Evolutionary conservation across 805 yeast genomes (phyloP), one percentile per base, ranked within the genome.

Genomic region (Suhomyces emberorum): DNA sequence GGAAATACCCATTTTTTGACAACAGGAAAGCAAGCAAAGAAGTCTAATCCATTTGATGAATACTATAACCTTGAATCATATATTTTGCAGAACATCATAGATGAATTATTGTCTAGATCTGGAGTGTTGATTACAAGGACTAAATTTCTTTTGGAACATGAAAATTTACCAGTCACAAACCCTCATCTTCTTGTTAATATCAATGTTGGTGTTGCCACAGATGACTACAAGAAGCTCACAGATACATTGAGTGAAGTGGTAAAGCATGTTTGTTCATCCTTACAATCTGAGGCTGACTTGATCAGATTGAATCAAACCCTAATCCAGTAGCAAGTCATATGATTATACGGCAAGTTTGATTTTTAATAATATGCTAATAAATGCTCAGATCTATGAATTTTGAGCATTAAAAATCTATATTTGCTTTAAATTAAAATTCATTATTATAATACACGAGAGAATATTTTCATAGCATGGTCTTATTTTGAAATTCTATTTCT

Each of bases 61-160:
- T 49, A 49, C 22, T 74, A 63, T 49, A 74, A 76, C 45, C 55
- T 68, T 18, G 91, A 82, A 54, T 76, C 74, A 39, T 72, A 63
- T 46, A 61, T 85, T 34, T 61, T 91, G 38, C 95, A 86, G 59
- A 63, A 63, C 35, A 74, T 89, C 16, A 77, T 86, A 20, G 81
- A 83, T 49, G 57, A 59, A 15, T 65, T 78, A 7, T 68, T 84
- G 37, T 51, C 55, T 8, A 58, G 70, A 12, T 74, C 77, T 11
- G 71, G 67, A 31, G 68, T 86, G 12, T 70, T 88, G 42, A 70
- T 89, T 31, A 70, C 76, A 8, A 77, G 95, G 51, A 68, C 79
- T 18, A 78, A 77, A 39, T 69, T 70, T 39, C 72, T 88, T 9
- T 65, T 81, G 37, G 80, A 76, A 47, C 95, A 82, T 53, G 97